These are phyloP conservation scores for Nakazawaea wickerhamii DNA, from an alignment of 805 yeast genomes.

Conservation along the genomic window DNA sequence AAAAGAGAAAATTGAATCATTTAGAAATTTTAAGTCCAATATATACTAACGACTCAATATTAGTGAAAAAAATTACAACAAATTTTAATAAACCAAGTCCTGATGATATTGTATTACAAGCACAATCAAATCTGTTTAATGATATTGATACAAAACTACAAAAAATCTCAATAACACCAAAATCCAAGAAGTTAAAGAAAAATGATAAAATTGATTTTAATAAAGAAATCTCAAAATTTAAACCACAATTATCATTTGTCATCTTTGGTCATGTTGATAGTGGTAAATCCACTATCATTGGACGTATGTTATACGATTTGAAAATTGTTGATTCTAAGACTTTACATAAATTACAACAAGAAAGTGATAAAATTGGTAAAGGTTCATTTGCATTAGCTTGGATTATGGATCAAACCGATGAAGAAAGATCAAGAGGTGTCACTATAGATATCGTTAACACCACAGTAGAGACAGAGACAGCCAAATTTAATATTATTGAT, in stretches of 20 bases:
- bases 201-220: constrained; percentile 35
- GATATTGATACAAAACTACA: constrained; percentile 22
- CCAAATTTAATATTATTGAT: constrained; percentile 66
- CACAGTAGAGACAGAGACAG: constrained; percentile 48
- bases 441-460: constrained; percentile 75
- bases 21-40: constrained; percentile 9
- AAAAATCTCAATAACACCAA: constrained; percentile 14
- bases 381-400: constrained; percentile 80
- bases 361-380: constrained; percentile 64
- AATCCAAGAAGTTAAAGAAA: constrained; percentile 18
- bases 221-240: constrained; percentile 33
- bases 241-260: constrained; percentile 64
- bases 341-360: constrained; percentile 56
- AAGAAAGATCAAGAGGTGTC: constrained; percentile 72
- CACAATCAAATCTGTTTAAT: constrained; percentile 39
- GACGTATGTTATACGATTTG: constrained; percentile 60
- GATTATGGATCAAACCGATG: constrained; percentile 77
- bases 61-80: constrained; percentile 34
- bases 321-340: constrained; percentile 64
- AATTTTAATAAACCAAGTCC: constrained; percentile 75
- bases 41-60: constrained; percentile 36
- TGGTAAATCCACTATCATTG: constrained; percentile 78
- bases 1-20: constrained; percentile 12
- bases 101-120: constrained; percentile 62
- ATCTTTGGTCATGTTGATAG: constrained; percentile 87